Percentiles rank a stretch among this genome's conserved stretches.
phyloP scores from a whole-genome alignment of 768 basidiomycete species.

The Gloeostereum incarnatum region DNA sequence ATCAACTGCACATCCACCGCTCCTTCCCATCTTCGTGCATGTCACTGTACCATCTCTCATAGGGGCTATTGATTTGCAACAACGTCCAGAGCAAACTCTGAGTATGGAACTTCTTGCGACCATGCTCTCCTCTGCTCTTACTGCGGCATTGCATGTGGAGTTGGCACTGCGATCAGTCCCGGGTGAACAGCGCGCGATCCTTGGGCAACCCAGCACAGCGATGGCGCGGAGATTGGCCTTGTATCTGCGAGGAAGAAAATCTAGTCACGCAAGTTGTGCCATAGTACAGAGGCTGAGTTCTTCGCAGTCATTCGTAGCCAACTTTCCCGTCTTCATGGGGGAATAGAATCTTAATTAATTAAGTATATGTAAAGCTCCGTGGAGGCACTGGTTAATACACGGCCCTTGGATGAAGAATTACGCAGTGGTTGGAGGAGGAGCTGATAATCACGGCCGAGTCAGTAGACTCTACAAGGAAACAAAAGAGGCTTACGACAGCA shows the following conservation, averaged over 20 bases:
- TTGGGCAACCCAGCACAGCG: slow-evolving; percentile 55
- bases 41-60: slow-evolving; percentile 57
- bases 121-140: slow-evolving; percentile 56
- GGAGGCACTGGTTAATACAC: neutral
- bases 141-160: slow-evolving; percentile 62
- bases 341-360: slow-evolving; percentile 20
- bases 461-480: no score
- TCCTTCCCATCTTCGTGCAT: slow-evolving; percentile 69
- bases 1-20: slow-evolving; percentile 39
- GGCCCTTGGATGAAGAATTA: neutral
- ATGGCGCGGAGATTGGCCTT: slow-evolving; percentile 59
- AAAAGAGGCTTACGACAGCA: slow-evolving; percentile 62
- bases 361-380: slow-evolving; percentile 7
- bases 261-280: slow-evolving; percentile 36
- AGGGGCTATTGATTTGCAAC: slow-evolving; percentile 41
- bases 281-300: slow-evolving; percentile 54
- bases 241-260: slow-evolving; percentile 46
- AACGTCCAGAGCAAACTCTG: slow-evolving; percentile 40
- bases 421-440: slow-evolving; percentile 29
- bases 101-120: slow-evolving; percentile 56
- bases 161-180: slow-evolving; percentile 50
- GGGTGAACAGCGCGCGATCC: slow-evolving; percentile 31
- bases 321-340: slow-evolving; percentile 60
- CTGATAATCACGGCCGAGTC: no score
- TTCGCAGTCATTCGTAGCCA: slow-evolving; percentile 58